A percentile compares a stretch with the other conserved stretches of the same genome.
phyloP scores from a whole-genome alignment of 306 rosid species.

The Carpinus viminea region DNA sequence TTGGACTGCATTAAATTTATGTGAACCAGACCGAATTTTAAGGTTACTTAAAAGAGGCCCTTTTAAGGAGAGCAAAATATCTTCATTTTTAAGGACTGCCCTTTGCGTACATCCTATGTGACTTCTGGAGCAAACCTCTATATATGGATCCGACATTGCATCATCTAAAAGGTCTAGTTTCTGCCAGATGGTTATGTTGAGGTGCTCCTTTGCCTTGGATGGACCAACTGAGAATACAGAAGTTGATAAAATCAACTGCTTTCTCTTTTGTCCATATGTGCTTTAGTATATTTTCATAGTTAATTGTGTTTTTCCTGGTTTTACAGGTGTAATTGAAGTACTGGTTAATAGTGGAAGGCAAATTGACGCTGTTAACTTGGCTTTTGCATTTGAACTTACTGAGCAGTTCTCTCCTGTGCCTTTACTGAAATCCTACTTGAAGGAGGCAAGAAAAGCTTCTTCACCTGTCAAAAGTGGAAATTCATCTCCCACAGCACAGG shows the following conservation, averaged over 20 bases:
- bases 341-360: conserved; percentile 86
- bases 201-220: conserved; percentile 11
- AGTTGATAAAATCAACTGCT: not conserved
- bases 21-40: not conserved
- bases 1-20: conserved; percentile 7
- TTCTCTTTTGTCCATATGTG: not conserved
- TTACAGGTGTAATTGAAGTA: conserved; percentile 82
- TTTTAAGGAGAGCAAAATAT: not conserved
- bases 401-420: conserved; percentile 78
- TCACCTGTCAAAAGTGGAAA: conserved; percentile 74
- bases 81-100: conserved; percentile 6
- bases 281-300: conserved; percentile 19
- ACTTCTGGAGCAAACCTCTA: not conserved
- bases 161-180: not conserved
- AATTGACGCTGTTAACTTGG: conserved; percentile 95
- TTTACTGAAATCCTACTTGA: conserved; percentile 82
- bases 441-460: conserved; percentile 79
- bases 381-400: conserved; percentile 83
- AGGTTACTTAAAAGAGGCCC: conserved; percentile 1
- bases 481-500: conserved; percentile 82
- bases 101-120: not conserved
- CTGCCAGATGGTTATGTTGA: not conserved
- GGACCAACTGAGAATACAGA: not conserved
- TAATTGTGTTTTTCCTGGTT: conserved; percentile 21
- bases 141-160: conserved; percentile 22